Conservation (phyloP, 2,329 filamentous ascomycete genomes). For the Talaromyces albobiverticillius region DNA sequence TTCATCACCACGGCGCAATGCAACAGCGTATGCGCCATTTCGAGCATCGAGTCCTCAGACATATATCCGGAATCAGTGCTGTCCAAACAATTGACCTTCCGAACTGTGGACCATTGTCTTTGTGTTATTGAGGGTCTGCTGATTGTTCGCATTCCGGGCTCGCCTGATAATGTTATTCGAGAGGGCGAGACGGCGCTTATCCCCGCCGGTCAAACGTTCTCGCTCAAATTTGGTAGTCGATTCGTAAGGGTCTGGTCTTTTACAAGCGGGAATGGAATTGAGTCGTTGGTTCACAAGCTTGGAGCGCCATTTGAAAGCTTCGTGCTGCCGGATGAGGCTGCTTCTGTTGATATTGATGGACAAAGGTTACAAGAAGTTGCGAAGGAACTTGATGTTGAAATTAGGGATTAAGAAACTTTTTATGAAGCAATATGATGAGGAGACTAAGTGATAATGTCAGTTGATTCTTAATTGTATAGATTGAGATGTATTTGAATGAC, state of each 20-base stretch:
- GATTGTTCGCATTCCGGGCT: slow-evolving; percentile 39
- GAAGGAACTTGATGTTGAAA: not conserved
- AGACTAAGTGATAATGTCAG: too few species aligned
- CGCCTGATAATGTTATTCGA: slow-evolving; percentile 32
- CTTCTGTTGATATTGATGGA: not conserved
- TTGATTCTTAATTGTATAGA: too few species aligned
- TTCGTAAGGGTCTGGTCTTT: slow-evolving; percentile 51
- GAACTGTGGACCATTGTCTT: slow-evolving; percentile 52
- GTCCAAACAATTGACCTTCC: slow-evolving; percentile 41
- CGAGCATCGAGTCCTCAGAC: slow-evolving; percentile 44
- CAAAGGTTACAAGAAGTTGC: not conserved
- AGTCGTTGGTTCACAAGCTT: slow-evolving; percentile 42
- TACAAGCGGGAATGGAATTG: slow-evolving; percentile 50
- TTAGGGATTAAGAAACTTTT: not conserved
- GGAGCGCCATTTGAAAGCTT: slow-evolving; percentile 34
- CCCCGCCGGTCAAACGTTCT: slow-evolving; percentile 47
- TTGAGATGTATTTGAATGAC: too few species aligned
- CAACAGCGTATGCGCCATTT: slow-evolving; percentile 52
- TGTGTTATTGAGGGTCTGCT: slow-evolving; percentile 48
- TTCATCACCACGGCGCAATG: slow-evolving; percentile 50
- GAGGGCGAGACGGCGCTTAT: slow-evolving; percentile 52
- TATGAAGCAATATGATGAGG: too few species aligned
- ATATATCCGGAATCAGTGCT: slow-evolving; percentile 37
- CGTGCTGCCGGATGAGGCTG: slow-evolving; percentile 38
- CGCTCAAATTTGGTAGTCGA: slow-evolving; percentile 43